These are phyloP conservation scores for Marchantia paleacea DNA, from an alignment of 225 moss, liverwort and hornwort genomes.

Conservation along the genomic window DNA sequence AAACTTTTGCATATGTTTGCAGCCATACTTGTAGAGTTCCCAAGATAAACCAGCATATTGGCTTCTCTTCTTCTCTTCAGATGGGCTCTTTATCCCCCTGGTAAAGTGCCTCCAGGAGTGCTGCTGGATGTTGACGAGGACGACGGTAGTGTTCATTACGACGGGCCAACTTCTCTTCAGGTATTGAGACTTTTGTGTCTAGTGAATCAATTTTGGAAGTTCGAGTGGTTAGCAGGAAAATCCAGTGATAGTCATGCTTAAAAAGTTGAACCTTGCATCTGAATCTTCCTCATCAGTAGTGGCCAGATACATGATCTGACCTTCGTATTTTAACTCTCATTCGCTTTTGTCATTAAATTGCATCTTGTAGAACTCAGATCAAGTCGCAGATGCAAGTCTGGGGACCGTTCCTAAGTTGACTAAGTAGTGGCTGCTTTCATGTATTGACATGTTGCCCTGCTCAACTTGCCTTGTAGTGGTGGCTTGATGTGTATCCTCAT, in stretches of 20 bases:
- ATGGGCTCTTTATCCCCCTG: slow-evolving; percentile 98
- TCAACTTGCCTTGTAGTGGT: slow-evolving; percentile 60
- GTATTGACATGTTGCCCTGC: not conserved
- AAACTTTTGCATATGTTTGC: not conserved
- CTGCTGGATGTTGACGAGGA: slow-evolving; percentile 77
- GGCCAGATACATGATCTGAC: too few relatives aligned
- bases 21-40: not conserved
- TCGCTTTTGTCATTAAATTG: not conserved
- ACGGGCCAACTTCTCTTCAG: slow-evolving; percentile 97
- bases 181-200: slow-evolving; percentile 27
- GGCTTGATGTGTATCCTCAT: slow-evolving; percentile 93
- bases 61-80: slow-evolving; percentile 30
- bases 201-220: too few relatives aligned
- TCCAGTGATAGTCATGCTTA: too few relatives aligned
- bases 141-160: slow-evolving; percentile 83
- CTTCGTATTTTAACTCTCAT: too few relatives aligned
- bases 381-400: too few relatives aligned
- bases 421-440: too few relatives aligned
- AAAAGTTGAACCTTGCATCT: too few relatives aligned
- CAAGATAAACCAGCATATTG: not conserved
- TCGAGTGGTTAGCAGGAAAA: too few relatives aligned
- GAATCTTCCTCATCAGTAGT: too few relatives aligned
- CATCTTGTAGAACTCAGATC: not conserved
- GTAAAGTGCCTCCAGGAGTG: slow-evolving; percentile 93
- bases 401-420: too few relatives aligned